Percentiles rank a stretch among this genome's conserved stretches.
Conservation (phyloP, 495 filamentous ascomycete species). For the Penicillium silybi region DNA sequence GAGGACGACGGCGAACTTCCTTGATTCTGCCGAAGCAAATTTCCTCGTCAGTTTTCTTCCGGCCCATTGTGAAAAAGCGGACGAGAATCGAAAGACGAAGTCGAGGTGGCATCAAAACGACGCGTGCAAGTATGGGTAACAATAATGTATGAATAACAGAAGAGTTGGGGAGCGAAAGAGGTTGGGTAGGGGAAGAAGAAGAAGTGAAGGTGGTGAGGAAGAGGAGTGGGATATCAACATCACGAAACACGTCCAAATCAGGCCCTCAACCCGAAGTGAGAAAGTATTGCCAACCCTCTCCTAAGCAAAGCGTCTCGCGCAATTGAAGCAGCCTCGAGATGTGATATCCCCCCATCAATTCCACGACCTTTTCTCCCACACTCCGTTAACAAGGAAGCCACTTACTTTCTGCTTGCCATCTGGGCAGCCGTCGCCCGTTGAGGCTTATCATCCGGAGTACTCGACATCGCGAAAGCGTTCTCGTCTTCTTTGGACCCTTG, state of each 20-base stretch:
- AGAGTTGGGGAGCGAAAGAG: neutral
- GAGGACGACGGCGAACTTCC: conserved; percentile 29
- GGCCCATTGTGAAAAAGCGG: neutral
- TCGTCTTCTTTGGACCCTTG: conserved; percentile 31
- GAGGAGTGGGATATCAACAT: neutral
- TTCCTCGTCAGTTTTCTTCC: conserved; percentile 1
- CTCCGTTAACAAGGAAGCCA: conserved; percentile 5
- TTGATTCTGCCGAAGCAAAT: conserved; percentile 30
- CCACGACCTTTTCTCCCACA: neutral
- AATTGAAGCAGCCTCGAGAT: neutral
- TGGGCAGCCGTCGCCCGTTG: conserved; percentile 50
- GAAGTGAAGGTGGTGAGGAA: neutral
- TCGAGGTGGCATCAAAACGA: neutral
- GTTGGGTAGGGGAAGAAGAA: neutral
- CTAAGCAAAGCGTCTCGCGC: neutral
- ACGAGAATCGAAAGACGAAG: neutral
- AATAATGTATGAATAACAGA: neutral
- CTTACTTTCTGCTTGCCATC: conserved; percentile 51
- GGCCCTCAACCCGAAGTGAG: neutral
- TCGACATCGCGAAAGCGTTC: conserved; percentile 34
- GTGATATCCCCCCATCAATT: neutral
- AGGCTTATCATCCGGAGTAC: conserved; percentile 45
- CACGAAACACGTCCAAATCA: conserved; percentile 1
- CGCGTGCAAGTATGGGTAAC: neutral
- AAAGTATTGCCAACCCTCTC: neutral